A percentile compares a stretch with the other conserved stretches of the same genome.
Conservation (phyloP, 495 filamentous ascomycete genomes). For the Talaromyces nanjingensis region DNA sequence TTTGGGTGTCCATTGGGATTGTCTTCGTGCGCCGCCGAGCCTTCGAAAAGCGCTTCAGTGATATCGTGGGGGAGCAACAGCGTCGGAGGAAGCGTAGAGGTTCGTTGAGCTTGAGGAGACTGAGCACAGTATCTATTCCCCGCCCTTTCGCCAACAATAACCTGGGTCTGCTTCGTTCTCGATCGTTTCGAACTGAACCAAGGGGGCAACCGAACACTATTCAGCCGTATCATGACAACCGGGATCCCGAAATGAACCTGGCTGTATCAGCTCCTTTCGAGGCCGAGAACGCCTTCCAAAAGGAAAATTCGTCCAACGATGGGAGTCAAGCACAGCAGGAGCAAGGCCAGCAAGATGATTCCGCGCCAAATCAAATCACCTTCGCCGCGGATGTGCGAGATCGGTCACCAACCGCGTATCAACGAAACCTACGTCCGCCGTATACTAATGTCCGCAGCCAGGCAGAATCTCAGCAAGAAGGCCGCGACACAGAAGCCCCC, state of each 20-base stretch:
- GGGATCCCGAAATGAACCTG: neutral
- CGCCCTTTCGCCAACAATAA: neutral
- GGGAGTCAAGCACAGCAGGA: neutral
- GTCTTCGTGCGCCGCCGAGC: constrained; percentile 54
- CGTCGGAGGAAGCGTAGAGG: neutral
- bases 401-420: neutral
- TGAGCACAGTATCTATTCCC: neutral
- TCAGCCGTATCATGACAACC: neutral
- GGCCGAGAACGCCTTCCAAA: neutral
- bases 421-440: neutral
- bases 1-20: neutral
- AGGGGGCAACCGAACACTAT: neutral
- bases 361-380: neutral
- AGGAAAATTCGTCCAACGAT: neutral
- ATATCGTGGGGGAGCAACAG: constrained; percentile 44
- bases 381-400: neutral
- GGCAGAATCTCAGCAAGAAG: neutral
- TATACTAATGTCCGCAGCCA: neutral
- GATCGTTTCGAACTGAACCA: neutral
- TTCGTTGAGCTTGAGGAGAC: neutral
- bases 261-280: neutral
- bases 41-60: constrained; percentile 61
- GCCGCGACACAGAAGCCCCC: neutral
- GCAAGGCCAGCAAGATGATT: neutral
- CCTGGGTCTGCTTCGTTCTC: neutral